Evolutionary conservation across 257 asterid genomes (phyloP).

Genomic region (Thymus mandschuricus): DNA sequence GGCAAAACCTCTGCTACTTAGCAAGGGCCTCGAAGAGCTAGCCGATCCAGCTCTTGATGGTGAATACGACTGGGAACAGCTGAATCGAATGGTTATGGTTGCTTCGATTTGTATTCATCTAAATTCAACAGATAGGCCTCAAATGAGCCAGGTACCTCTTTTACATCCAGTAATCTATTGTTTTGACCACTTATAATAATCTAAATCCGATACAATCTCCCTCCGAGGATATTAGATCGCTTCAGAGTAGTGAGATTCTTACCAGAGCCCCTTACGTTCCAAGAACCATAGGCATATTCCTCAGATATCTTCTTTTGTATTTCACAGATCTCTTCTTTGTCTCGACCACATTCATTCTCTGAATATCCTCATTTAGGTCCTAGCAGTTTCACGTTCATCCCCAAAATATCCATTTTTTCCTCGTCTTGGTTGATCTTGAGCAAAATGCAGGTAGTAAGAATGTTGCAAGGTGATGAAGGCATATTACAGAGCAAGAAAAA

Average conservation of each 20-base stretch:
- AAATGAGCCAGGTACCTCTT: constrained; percentile 76
- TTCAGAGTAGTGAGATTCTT: neutral
- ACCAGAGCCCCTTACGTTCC: neutral
- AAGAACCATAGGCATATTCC: neutral
- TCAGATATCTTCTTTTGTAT: neutral
- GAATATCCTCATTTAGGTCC: neutral
- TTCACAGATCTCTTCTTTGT: neutral
- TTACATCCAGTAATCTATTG: neutral
- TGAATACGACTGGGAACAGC: constrained; percentile 63
- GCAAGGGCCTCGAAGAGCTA: constrained; percentile 51
- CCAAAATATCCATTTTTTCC: neutral
- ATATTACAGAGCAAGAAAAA: constrained; percentile 56
- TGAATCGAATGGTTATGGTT: constrained; percentile 63
- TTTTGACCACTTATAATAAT: neutral
- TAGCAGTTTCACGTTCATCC: neutral
- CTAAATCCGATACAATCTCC: neutral
- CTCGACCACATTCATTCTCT: neutral
- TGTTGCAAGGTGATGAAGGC: constrained; percentile 76
- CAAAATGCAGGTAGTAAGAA: constrained; percentile 61
- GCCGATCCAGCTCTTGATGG: constrained; percentile 72
- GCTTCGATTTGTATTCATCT: constrained; percentile 80
- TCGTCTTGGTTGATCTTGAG: neutral
- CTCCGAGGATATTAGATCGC: neutral
- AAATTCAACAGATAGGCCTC: constrained; percentile 72
- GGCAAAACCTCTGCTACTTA: constrained; percentile 81